Conservation (phyloP, 1,284 basidiomycete species). For the Heterobasidion occidentale region DNA sequence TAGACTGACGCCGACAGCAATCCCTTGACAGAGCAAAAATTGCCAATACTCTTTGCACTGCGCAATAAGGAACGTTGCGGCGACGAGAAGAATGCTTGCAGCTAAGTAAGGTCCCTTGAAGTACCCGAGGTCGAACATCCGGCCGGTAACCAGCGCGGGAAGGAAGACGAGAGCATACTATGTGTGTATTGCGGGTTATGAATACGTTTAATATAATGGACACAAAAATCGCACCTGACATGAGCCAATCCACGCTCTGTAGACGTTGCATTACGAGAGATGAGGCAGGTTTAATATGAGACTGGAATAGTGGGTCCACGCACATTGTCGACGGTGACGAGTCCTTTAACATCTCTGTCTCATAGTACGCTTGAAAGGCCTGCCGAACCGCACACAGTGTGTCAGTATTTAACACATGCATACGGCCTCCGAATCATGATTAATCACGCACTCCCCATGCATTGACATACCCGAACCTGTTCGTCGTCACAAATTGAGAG, state of each 20-base stretch:
- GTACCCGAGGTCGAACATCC: conserved; percentile 46
- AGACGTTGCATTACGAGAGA: too few relatives aligned
- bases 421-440: conserved; percentile 8
- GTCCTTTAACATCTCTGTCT: conserved; percentile 23
- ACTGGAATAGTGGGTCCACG: too few relatives aligned
- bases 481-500: too few relatives aligned
- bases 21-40: conserved; percentile 39
- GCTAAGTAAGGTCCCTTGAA: conserved; percentile 31
- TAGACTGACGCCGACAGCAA: conserved; percentile 31
- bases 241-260: conserved; percentile 62
- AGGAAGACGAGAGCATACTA: conserved; percentile 40
- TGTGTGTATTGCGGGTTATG: neutral
- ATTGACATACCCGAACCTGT: conserved; percentile 32
- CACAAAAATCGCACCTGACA: conserved; percentile 35
- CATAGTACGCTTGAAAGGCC: conserved; percentile 41
- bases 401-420: neutral
- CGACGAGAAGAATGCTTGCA: conserved; percentile 31
- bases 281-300: too few relatives aligned
- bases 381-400: conserved; percentile 5
- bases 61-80: conserved; percentile 39
- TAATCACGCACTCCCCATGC: conserved; percentile 27
- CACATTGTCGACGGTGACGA: conserved; percentile 39
- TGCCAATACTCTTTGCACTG: conserved; percentile 48
- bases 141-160: conserved; percentile 40
- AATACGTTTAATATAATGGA: neutral